Base-by-base conservation (phyloP, 2,329 filamentous ascomycete species). In the Ceratocystis cubensis region DNA sequence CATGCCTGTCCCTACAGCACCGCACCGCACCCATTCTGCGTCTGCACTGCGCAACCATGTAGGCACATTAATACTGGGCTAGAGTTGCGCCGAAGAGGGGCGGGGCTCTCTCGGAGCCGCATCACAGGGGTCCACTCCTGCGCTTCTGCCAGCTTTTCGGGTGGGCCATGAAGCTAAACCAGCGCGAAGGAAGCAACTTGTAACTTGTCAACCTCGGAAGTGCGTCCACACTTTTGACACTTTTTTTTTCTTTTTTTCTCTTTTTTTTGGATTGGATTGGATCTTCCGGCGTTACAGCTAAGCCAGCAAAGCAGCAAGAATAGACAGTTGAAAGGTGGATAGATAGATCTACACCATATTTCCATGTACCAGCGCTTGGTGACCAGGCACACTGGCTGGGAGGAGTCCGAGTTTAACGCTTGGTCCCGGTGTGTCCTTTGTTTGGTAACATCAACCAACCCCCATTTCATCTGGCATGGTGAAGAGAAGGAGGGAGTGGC, bases 61-160 rank as follows among this genome's bases (percentile, higher is more conserved):
- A 41, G 37, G 10, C 10, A 41, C 13, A 41, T 41, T 15, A 41
- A 41, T 41, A 41, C 37, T 41, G 10, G 37, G 3, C 37, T 41
- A 41, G 63, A 67, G 66, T 65, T 65, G 63, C 56, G 66, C 63
- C 66, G 66, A 67, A 65, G 61, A 56, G 63, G 65, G 46, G 66
- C 50, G 66, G 62, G 61, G 66, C 62, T 37, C 41, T 22, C 45
- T 67, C 66, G 66, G 66, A 67, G 66, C 66, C 62, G 66, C 46
- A 61, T 13, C 20, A 57, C 64, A 22, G 45, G 28, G 66, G 30
- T 8, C 66, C 41, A 63, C 56, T 61, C 64, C 44, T 62, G 45
- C 28, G 53, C 53, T 59, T 59, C 53, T 59, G 53, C 53, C 53
- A 59, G 15, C 57, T 61, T 48, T 67, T 45, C 53, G 66, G 63